Base-by-base conservation (phyloP, 164 flowering plant species). In the Houttuynia cordata region DNA sequence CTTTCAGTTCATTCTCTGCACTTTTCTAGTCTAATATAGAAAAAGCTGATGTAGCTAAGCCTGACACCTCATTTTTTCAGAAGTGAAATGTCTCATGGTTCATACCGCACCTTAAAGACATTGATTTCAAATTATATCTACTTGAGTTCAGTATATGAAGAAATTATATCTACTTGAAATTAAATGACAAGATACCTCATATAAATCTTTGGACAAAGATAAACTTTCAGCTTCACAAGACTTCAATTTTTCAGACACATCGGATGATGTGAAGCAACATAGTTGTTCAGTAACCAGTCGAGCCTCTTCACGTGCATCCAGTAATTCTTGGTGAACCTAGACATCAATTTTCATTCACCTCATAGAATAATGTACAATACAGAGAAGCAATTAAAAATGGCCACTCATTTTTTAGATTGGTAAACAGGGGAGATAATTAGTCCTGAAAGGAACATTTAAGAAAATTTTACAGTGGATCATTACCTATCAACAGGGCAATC, bases 321-420 rank as follows among this genome's bases (percentile, higher is more conserved):
- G 62, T 56, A 80, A 80, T 66, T 85, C 85, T 62, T 77, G 71
- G 60, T 62, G 73, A 14, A 82, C 74, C 86, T 85, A 67, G n/a
- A 40, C 41, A 60, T 51, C 18, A 51, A 17, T 51, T 58, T 4
- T 12, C 20, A 57, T 19, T 24, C 13, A 30, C 9, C 15, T 30
- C 14, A 40, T 0, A 23, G 57, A 24, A 50, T 14, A 20, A 60
- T 25, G 21, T 55, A 41, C n/a, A 68, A 22, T 24, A 20, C 45
- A 22, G 19, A 40, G 8, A 41, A 30, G 9, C 17, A 19, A 20
- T 17, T 10, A 40, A 37, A 19, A 53, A 22, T 40, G 8, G 34
- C 12, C 7, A n/a, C n/a, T n/a, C n/a, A n/a, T n/a, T n/a, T n/a
- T n/a, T n/a, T n/a, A n/a, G n/a, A n/a, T n/a, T n/a, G n/a, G n/a